Conservation (phyloP, 371 early-diverging fungal genomes). For the Funneliformis caledonium region DNA sequence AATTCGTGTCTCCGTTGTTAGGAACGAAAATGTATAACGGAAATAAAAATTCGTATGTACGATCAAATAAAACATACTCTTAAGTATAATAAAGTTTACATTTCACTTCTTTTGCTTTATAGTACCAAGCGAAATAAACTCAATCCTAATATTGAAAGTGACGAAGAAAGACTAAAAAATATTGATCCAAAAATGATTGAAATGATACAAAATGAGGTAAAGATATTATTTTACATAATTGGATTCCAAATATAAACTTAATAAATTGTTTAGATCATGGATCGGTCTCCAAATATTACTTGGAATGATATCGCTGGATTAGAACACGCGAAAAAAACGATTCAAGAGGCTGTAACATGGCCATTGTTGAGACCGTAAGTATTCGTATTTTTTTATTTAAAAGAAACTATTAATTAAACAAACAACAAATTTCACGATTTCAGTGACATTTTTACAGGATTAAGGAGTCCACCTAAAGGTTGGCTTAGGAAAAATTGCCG, state of each 20-base stretch:
- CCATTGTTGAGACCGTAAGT: conserved; percentile 86
- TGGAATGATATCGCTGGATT: conserved; percentile 95
- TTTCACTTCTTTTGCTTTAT: not conserved
- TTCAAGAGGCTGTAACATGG: conserved; percentile 83
- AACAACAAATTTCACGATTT: not conserved
- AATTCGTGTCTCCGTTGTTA: conserved; percentile 3
- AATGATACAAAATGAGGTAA: conserved; percentile 77
- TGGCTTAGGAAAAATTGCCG: conserved; percentile 46
- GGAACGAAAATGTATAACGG: not conserved
- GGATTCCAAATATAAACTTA: conserved; percentile 5
- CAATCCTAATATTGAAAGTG: conserved; percentile 18
- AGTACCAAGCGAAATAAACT: not conserved
- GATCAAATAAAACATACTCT: not conserved
- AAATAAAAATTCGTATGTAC: not conserved
- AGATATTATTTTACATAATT: not conserved
- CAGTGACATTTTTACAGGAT: conserved; percentile 81
- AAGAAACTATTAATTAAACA: not conserved
- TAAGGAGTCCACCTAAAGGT: conserved; percentile 89
- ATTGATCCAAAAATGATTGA: conserved; percentile 83
- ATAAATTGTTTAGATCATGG: conserved; percentile 54
- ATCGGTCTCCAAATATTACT: conserved; percentile 46
- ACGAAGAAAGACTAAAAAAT: conserved; percentile 64
- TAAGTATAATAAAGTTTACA: not conserved
- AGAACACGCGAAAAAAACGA: conserved; percentile 82
- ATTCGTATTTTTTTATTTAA: not conserved